Evolutionary conservation across 495 filamentous ascomycete species (phyloP).

Genomic region (Durotheca rogersii): DNA sequence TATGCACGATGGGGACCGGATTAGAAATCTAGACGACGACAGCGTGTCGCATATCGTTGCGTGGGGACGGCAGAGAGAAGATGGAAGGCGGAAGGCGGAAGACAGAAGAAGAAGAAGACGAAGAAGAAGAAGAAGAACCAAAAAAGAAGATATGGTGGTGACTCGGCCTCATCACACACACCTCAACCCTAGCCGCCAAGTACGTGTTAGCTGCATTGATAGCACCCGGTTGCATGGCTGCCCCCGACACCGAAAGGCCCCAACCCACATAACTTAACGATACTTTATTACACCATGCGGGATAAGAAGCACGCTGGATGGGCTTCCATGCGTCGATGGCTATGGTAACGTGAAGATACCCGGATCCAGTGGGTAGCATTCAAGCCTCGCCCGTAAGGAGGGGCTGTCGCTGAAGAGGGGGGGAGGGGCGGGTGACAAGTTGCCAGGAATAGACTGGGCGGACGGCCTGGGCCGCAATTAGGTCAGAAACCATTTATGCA

Average conservation of each 20-base stretch:
- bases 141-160: too few relatives aligned
- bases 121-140: slow-evolving; percentile 32
- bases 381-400: not conserved
- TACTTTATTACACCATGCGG: not conserved
- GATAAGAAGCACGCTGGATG: not conserved
- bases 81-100: too few relatives aligned
- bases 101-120: too few relatives aligned
- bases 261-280: not conserved
- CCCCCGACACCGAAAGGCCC: not conserved
- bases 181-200: not conserved
- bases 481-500: too few relatives aligned
- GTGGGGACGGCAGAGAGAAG: too few relatives aligned
- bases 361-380: not conserved
- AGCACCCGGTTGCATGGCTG: too few relatives aligned
- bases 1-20: too few relatives aligned
- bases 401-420: not conserved
- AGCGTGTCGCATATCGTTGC: too few relatives aligned
- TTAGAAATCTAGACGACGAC: too few relatives aligned
- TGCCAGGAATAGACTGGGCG: not conserved
- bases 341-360: too few relatives aligned
- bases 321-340: not conserved
- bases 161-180: not conserved
- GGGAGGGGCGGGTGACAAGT: too few relatives aligned
- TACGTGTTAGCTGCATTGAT: not conserved
- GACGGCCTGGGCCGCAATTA: too few relatives aligned